Percentiles rank a stretch among this genome's conserved stretches.
phyloP scores from a whole-genome alignment of 75 land plant genomes.

The Gnetum montanum region DNA sequence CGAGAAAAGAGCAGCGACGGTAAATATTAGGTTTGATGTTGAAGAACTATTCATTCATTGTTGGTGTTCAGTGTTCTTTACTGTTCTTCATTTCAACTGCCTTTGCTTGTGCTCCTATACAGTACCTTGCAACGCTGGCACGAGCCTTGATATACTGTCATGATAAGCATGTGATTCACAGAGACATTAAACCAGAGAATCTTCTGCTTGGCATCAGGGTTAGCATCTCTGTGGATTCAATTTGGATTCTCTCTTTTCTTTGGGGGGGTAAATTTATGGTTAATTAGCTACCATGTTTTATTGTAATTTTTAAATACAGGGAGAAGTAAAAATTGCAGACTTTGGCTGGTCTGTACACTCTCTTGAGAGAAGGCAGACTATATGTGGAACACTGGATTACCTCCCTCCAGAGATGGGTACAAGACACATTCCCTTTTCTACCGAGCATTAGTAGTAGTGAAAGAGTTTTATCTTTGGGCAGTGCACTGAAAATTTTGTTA shows the following conservation, averaged over 20 bases:
- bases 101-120: constrained; percentile 1
- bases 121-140: constrained; percentile 42
- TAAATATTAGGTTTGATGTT: too few relatives aligned
- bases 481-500: not conserved
- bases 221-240: too few relatives aligned
- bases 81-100: not conserved
- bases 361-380: constrained; percentile 24
- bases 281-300: too few relatives aligned
- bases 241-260: too few relatives aligned
- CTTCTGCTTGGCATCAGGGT: constrained; percentile 43
- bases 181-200: constrained; percentile 42
- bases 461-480: not conserved
- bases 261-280: too few relatives aligned
- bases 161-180: constrained; percentile 41
- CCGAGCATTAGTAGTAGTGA: too few relatives aligned
- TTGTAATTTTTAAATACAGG: constrained; percentile 9
- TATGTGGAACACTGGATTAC: constrained; percentile 42
- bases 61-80: not conserved
- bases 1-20: constrained; percentile 33
- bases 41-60: not conserved
- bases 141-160: constrained; percentile 35
- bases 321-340: constrained; percentile 44
- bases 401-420: constrained; percentile 54
- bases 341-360: constrained; percentile 52
- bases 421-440: not conserved